These are phyloP conservation scores for Lunularia cruciata DNA, from an alignment of 225 moss, liverwort and hornwort genomes.

Conservation along the genomic window DNA sequence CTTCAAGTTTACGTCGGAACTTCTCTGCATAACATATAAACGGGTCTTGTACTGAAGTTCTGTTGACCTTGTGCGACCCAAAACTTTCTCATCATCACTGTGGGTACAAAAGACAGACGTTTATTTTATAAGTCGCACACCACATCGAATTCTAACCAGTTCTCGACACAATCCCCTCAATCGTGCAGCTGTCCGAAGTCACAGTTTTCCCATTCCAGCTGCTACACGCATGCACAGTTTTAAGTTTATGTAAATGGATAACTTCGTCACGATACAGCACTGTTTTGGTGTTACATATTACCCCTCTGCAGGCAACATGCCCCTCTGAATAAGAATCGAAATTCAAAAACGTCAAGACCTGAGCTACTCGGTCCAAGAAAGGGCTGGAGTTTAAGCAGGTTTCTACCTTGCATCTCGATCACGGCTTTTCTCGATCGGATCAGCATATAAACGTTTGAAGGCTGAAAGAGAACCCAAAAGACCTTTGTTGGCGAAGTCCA, in stretches of 20 bases:
- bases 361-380: no score
- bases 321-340: no score
- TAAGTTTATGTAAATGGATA: no score
- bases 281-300: no score
- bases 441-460: conserved; percentile 71
- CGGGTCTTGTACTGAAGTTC: conserved; percentile 72
- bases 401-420: conserved; percentile 89
- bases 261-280: no score
- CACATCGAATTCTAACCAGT: no score
- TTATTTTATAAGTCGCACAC: background rate
- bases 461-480: conserved; percentile 73
- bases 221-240: background rate
- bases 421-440: conserved; percentile 77
- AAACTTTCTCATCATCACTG: conserved; percentile 59
- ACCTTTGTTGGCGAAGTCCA: conserved; percentile 79
- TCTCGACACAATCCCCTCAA: no score
- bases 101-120: background rate
- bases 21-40: conserved; percentile 79
- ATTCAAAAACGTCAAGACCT: no score
- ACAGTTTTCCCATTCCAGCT: background rate
- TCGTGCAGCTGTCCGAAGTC: no score
- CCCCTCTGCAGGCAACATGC: no score
- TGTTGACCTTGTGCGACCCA: conserved; percentile 64
- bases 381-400: no score
- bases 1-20: conserved; percentile 65